Evolutionary conservation across 1,139 yeast species (phyloP), one percentile per base, ranked within the genome.

Genomic region (Eremothecium gossypii): DNA sequence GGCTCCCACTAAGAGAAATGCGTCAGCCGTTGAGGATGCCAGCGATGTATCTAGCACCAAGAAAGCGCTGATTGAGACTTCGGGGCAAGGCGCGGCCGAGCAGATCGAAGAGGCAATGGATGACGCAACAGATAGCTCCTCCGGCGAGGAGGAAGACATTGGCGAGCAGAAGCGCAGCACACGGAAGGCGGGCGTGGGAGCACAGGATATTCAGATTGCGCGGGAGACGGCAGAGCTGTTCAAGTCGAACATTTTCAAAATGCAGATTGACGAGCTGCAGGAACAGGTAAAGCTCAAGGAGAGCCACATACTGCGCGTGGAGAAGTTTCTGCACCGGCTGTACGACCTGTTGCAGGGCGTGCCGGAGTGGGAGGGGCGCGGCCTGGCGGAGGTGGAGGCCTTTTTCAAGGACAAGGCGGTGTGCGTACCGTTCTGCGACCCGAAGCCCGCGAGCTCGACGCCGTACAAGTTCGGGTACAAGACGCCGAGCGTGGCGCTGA

Each of bases 171-270:
- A 45, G 42, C 9, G 49, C 7, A 45, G 40, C 34, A 46, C 50
- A 30, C 31, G 38, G 39, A 43, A 43, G 8, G 39, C 38, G n/a
- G 33, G 28, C 10, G 13, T 44, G 29, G 43, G 39, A 36, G 85
- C 95, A 1, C 91, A 85, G 54, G 96, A 91, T 45, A 78, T 89
- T 38, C 96, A 89, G 57, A 73, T 83, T 2, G 96, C 96, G 0
- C 72, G 95, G 54, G 96, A 89, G 60, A 84, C 97, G 0, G 93
- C 95, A 0, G 96, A 87, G 59, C 68, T 89, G 40, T 91, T 89
- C 75, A 86, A 87, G 58, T 86, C 96, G 10, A 89, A 89, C 63
- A 86, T 91, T 45, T 89, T 91, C 76, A 91, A 91, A 63, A 68
- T 91, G 45, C 95, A 91, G 65, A 87, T 89, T 43, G 98, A 89